Conservation (phyloP, 352 stramenopile genomes). For the Blastocystis sp. region DNA sequence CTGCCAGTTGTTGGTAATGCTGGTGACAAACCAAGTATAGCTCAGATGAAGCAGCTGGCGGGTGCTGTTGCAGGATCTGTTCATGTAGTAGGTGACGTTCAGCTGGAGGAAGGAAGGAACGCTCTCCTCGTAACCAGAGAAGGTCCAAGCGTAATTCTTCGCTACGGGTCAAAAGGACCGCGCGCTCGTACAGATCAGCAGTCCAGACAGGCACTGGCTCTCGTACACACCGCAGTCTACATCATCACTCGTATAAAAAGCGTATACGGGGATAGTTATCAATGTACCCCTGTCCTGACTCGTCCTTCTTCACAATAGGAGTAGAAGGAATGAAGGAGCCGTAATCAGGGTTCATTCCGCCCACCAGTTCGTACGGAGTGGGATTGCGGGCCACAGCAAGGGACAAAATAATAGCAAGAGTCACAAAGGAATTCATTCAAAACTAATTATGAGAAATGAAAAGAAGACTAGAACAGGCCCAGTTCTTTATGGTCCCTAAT, state of each 20-base stretch:
- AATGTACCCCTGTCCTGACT: background rate
- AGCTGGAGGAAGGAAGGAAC: conserved; percentile 57
- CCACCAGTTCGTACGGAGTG: conserved; percentile 5
- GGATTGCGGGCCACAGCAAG: background rate
- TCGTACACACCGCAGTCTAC: conserved; percentile 66
- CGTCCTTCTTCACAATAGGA: conserved; percentile 12
- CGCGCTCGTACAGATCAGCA: conserved; percentile 14
- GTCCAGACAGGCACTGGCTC: conserved; percentile 19
- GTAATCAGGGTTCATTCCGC: conserved; percentile 51
- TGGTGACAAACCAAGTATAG: conserved; percentile 56
- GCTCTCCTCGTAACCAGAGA: conserved; percentile 62
- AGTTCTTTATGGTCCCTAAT: background rate
- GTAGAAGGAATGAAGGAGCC: conserved; percentile 4
- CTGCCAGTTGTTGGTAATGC: conserved; percentile 61
- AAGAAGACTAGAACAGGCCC: background rate
- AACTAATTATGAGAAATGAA: background rate
- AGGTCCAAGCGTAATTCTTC: conserved; percentile 21
- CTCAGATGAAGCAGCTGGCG: conserved; percentile 10
- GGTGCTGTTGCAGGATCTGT: conserved; percentile 49
- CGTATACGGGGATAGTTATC: conserved; percentile 59
- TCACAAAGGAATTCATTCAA: background rate
- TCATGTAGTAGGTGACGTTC: conserved; percentile 48
- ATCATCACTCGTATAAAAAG: background rate
- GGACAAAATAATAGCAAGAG: background rate
- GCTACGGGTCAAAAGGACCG: background rate